Percentiles rank a stretch among this genome's conserved stretches.
These are phyloP conservation scores for Pythium insidiosum DNA, from an alignment of 352 stramenopile species.

Conservation along the genomic window DNA sequence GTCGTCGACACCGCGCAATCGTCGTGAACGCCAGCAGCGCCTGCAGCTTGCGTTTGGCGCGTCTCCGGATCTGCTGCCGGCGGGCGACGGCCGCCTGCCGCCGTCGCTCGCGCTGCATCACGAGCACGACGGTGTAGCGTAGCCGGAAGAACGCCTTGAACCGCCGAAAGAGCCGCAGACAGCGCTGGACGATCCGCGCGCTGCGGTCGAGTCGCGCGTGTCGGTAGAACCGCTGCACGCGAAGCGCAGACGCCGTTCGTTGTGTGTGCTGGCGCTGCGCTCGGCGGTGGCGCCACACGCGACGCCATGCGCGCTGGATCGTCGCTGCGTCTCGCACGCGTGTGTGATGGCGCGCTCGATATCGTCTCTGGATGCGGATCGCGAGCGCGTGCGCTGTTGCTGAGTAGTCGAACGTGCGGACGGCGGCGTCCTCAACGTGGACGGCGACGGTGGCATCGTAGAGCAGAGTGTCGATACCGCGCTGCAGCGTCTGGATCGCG, in stretches of 20 bases:
- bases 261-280: conserved; percentile 9
- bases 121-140: too few species aligned
- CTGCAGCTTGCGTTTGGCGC: conserved; percentile 14
- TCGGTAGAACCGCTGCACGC: conserved; percentile 31
- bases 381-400: conserved; percentile 22
- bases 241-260: conserved; percentile 11
- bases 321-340: conserved; percentile 17
- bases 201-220: too few species aligned
- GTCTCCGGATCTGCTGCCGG: too few species aligned
- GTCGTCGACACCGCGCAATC: conserved; percentile 1
- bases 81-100: too few species aligned
- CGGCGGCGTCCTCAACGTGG: too few species aligned
- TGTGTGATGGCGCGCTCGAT: conserved; percentile 21
- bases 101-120: too few species aligned
- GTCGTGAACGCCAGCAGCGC: conserved; percentile 12
- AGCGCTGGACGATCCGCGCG: too few species aligned
- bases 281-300: conserved; percentile 24
- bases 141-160: too few species aligned
- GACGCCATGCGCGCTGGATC: too few species aligned
- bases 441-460: conserved; percentile 23
- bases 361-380: conserved; percentile 25
- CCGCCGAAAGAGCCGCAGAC: too few species aligned
- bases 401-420: conserved; percentile 39
- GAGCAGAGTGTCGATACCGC: conserved; percentile 35
- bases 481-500: conserved; percentile 33